A percentile compares a stretch with the other conserved stretches of the same genome.
Conservation (phyloP, 2,329 filamentous ascomycete species). For the Stachybotrys chlorohalonatus region DNA sequence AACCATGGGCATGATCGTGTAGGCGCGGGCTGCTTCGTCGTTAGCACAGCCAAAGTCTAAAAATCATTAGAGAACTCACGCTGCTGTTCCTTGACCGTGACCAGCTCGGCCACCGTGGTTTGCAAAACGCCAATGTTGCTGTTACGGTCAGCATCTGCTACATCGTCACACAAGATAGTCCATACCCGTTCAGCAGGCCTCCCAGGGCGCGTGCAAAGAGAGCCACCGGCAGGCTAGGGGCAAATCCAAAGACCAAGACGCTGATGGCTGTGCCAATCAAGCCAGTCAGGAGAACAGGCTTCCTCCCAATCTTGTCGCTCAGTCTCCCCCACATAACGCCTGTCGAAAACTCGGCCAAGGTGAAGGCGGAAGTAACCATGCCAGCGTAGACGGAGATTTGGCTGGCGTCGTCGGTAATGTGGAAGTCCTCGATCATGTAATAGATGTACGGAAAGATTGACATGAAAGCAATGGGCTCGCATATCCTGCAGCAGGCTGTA, state of each 20-base stretch:
- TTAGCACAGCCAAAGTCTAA: constrained; percentile 12
- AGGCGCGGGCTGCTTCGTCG: constrained; percentile 62
- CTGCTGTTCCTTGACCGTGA: constrained; percentile 89
- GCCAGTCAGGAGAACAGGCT: constrained; percentile 85
- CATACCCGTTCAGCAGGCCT: constrained; percentile 84
- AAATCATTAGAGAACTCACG: constrained; percentile 41
- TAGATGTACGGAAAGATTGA: constrained; percentile 98
- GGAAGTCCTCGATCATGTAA: constrained; percentile 91
- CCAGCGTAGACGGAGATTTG: constrained; percentile 88
- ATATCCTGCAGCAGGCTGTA: constrained; percentile 83
- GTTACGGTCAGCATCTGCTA: constrained; percentile 2
- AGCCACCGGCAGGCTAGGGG: constrained; percentile 71
- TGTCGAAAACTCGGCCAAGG: constrained; percentile 88
- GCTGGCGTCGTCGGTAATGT: constrained; percentile 67
- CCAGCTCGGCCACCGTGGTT: constrained; percentile 88
- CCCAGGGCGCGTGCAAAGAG: constrained; percentile 82
- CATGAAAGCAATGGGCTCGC: constrained; percentile 98
- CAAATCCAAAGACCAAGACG: constrained; percentile 87
- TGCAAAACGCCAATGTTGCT: constrained; percentile 93
- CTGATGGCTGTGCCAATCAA: constrained; percentile 85
- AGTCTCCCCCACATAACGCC: constrained; percentile 88
- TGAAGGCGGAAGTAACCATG: constrained; percentile 93
- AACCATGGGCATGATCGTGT: constrained; percentile 95
- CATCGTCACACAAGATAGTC: constrained; percentile 7
- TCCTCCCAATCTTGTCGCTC: constrained; percentile 85